phyloP scores from a whole-genome alignment of 805 yeast species.

The Candida berthetii region DNA sequence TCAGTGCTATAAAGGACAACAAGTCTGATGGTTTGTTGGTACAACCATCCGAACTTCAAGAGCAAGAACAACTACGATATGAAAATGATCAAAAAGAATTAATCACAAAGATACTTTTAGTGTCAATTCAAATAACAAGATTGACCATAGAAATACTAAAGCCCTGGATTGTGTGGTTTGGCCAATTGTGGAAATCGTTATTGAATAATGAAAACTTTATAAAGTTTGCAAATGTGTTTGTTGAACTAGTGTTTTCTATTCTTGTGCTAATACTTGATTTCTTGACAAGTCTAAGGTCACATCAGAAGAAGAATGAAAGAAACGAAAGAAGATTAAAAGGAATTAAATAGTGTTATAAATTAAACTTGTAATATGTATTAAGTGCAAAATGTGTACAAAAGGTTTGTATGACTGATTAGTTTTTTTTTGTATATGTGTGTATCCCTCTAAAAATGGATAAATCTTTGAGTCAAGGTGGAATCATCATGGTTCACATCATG shows the following conservation, averaged over 20 bases:
- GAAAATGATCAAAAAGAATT: neutral
- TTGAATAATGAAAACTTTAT: neutral
- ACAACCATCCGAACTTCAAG: too few relatives aligned
- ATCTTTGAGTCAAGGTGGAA: slow-evolving; percentile 12
- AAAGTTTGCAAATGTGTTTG: neutral
- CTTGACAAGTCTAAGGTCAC: neutral
- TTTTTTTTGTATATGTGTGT: too few relatives aligned
- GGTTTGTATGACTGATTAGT: too few relatives aligned
- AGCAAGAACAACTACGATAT: neutral
- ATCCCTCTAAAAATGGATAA: slow-evolving; percentile 11
- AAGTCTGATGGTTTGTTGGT: too few relatives aligned
- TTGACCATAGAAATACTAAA: neutral
- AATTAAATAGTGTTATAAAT: neutral
- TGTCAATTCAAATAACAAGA: neutral
- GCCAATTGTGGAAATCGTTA: neutral
- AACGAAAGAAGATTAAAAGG: neutral
- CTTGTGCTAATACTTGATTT: slow-evolving; percentile 1
- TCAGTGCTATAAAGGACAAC: neutral
- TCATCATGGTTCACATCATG: slow-evolving; percentile 20
- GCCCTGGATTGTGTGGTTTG: neutral
- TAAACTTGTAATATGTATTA: neutral
- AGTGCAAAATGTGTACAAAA: too few relatives aligned
- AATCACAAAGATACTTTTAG: neutral
- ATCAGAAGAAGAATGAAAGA: neutral
- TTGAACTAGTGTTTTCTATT: neutral